These are phyloP conservation scores for Tuber indicum DNA, from an alignment of 495 filamentous ascomycete species.

Conservation along the genomic window DNA sequence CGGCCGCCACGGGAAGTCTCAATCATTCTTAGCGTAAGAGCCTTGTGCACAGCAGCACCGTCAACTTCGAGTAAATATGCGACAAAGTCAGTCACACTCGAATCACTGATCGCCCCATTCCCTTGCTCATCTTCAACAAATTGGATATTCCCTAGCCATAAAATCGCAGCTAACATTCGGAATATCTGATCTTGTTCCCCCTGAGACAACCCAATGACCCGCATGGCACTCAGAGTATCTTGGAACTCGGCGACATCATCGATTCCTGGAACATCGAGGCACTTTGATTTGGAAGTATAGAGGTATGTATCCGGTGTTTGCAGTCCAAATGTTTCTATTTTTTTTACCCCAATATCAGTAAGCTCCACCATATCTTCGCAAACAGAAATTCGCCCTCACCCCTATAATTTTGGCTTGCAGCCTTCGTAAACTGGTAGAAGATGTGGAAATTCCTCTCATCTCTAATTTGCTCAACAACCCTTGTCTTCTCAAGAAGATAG, in stretches of 20 bases:
- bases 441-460: conserved; percentile 99
- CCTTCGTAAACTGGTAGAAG: conserved; percentile 98
- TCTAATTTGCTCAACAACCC: conserved; percentile 90
- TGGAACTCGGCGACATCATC: conserved; percentile 86
- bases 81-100: conserved; percentile 86
- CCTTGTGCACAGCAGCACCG: conserved; percentile 69
- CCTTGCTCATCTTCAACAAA: conserved; percentile 82
- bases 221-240: conserved; percentile 92
- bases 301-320: conserved; percentile 87
- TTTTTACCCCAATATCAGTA: conserved; percentile 10
- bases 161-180: conserved; percentile 83
- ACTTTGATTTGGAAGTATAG: conserved; percentile 94
- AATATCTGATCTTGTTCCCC: conserved; percentile 93
- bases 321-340: conserved; percentile 67
- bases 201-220: conserved; percentile 80
- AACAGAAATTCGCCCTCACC: conserved; percentile 43
- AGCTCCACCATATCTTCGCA: neutral
- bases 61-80: conserved; percentile 92
- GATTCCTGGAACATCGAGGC: conserved; percentile 85
- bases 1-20: conserved; percentile 82
- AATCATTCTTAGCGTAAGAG: conserved; percentile 79
- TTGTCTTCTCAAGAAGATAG: conserved; percentile 89
- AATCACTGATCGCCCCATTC: conserved; percentile 77
- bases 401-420: conserved; percentile 76
- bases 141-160: conserved; percentile 91